Evolutionary conservation across 208 protist genomes (phyloP), one percentile per base, ranked within the genome.

Genomic region (Trypanosomatidae sp.): DNA sequence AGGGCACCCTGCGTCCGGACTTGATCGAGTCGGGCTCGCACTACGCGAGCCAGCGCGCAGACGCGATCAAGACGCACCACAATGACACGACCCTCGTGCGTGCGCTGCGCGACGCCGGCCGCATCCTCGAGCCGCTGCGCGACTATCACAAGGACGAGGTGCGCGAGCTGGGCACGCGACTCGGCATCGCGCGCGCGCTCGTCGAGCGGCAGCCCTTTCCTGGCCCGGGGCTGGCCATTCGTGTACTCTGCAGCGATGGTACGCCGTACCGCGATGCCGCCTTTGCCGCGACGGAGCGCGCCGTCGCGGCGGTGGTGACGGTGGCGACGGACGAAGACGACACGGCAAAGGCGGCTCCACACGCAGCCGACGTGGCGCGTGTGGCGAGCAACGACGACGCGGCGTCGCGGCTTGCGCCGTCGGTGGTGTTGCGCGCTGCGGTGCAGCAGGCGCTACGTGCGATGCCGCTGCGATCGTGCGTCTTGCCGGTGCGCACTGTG

Each of bases 101-200:
- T 5, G 42, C 80, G 38, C 72, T 99, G 32, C 74, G 96, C 50
- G 72, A 92, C 22, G 69, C 71, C 5, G 96, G 96, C 19, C 58
- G 76, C 46, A 96, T 99, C 28, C 91, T 98, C 44, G 96, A 99
- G 63, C 97, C 96, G 13, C 88, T 98, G 13, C 81, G 76, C 43
- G 88, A 98, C 51, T 96, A 96, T 41, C 94, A 98, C 80, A 99
- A 99, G 77, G 97, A 98, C 68, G 97, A 99, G 74, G 88, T 97
- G 11, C 74, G 96, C 8, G 88, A 90, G 46, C 70, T 99, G 6
- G 97, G 97, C 35, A 47, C 48, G 6, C 59, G 68, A 15, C 77
- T 99, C 11, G 96, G 95, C 19, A 79, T 99, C 32, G 72, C 94
- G n/a, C 53, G 85, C 6, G 48, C 77, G 0, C 70, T 98, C 2